Percentiles rank a stretch among this genome's conserved stretches.
These are phyloP conservation scores for Solanum sitiens DNA, from an alignment of 257 asterid genomes.

Conservation along the genomic window DNA sequence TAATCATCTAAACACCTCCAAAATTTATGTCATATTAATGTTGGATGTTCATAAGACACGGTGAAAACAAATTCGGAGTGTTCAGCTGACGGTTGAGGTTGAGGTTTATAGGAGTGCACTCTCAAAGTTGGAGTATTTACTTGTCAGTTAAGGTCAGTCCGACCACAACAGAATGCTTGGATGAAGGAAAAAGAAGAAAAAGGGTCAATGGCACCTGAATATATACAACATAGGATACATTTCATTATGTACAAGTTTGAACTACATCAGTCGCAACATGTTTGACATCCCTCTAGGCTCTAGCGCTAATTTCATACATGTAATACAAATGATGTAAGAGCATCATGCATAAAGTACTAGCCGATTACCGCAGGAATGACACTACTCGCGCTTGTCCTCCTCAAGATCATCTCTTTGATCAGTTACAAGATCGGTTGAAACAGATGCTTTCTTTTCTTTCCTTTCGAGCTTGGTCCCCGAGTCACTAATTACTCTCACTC, in stretches of 20 bases:
- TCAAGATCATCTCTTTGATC: constrained; percentile 13
- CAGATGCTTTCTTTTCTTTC: constrained; percentile 16
- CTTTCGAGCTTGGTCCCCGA: constrained; percentile 20
- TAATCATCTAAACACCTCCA: background rate
- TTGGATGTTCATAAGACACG: background rate
- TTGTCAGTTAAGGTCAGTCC: background rate
- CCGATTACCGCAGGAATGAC: background rate
- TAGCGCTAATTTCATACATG: background rate
- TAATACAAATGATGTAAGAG: background rate
- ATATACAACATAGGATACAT: background rate
- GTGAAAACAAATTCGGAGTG: background rate
- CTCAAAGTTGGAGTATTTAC: background rate
- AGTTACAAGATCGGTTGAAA: constrained; percentile 1
- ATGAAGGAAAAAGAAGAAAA: background rate
- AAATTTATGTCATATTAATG: background rate
- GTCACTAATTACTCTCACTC: constrained; percentile 15
- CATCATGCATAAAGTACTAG: background rate
- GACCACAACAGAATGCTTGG: background rate
- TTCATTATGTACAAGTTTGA: background rate
- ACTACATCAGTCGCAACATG: background rate
- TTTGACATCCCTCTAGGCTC: background rate
- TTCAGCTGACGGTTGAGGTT: background rate
- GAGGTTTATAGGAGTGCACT: background rate
- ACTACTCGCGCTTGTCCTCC: constrained; percentile 28
- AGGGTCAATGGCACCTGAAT: background rate